These are phyloP conservation scores for Pseudozyma sp. DNA, from an alignment of 1,284 basidiomycete genomes.

Conservation along the genomic window DNA sequence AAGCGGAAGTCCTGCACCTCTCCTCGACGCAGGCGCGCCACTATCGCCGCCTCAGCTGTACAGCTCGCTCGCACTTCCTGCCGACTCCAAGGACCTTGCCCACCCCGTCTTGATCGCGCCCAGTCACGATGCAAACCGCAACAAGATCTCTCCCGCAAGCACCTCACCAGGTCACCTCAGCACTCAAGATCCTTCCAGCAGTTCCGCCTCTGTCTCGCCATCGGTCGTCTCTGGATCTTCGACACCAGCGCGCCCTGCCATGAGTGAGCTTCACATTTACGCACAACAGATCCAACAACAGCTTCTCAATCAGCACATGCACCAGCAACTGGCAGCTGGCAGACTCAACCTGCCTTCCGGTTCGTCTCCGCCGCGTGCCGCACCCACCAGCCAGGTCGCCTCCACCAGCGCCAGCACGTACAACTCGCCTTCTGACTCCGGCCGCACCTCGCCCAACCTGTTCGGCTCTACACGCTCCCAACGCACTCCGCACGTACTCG, in stretches of 20 bases:
- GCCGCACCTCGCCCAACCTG: slow-evolving; percentile 35
- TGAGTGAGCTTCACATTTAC: slow-evolving; percentile 43
- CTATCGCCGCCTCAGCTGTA: slow-evolving; percentile 20
- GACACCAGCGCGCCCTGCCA: slow-evolving; percentile 27
- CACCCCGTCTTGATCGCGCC: slow-evolving; percentile 30
- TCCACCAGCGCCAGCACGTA: slow-evolving; percentile 27
- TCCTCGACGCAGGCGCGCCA: background rate
- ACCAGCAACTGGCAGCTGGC: slow-evolving; percentile 21
- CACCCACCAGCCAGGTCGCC: slow-evolving; percentile 8
- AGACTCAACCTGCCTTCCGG: background rate
- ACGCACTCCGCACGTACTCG: slow-evolving; percentile 49
- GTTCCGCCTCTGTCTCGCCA: slow-evolving; percentile 27
- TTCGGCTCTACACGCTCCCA: slow-evolving; percentile 25
- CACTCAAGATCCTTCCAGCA: slow-evolving; percentile 15
- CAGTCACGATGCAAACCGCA: slow-evolving; percentile 1
- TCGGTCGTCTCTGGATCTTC: slow-evolving; percentile 40
- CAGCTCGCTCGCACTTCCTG: slow-evolving; percentile 34
- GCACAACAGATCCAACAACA: slow-evolving; percentile 47
- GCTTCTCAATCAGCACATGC: slow-evolving; percentile 40
- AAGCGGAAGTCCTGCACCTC: background rate
- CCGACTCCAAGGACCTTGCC: slow-evolving; percentile 37
- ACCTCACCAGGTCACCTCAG: slow-evolving; percentile 22
- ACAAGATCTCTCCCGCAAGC: background rate
- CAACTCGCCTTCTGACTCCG: slow-evolving; percentile 46
- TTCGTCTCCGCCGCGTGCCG: slow-evolving; percentile 7